Percentiles rank a stretch among this genome's conserved stretches.
Conservation (phyloP, 139 green algal species). For the Chlamydomonas incerta region DNA sequence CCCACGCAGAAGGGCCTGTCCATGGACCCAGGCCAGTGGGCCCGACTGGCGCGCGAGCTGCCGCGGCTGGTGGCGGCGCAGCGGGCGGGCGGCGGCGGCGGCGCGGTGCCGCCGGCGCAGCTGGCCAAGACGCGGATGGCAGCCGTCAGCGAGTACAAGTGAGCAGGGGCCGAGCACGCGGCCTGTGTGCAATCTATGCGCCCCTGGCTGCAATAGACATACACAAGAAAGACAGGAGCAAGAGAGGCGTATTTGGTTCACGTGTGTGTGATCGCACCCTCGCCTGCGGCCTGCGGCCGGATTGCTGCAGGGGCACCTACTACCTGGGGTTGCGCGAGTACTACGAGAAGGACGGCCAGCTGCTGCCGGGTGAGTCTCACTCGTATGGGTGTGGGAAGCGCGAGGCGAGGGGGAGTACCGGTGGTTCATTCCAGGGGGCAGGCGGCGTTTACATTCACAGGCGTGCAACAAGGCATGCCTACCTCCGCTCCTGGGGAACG, state of each 20-base stretch:
- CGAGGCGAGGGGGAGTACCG: no score
- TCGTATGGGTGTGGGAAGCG: no score
- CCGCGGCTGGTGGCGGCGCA: constrained; percentile 44
- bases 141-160: constrained; percentile 23
- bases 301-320: constrained; percentile 52
- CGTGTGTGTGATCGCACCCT: no score
- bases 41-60: constrained; percentile 45
- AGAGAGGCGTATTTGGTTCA: no score
- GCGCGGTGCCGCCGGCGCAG: neutral
- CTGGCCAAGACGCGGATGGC: neutral
- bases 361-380: constrained; percentile 52
- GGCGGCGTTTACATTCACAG: no score
- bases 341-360: constrained; percentile 72
- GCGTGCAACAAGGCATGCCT: no score
- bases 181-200: neutral
- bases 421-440: no score
- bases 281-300: no score
- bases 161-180: neutral
- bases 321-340: constrained; percentile 69
- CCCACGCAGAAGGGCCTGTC: constrained; percentile 71
- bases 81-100: neutral
- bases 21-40: constrained; percentile 65
- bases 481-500: no score
- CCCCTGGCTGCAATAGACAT: no score
- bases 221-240: no score